phyloP scores from a whole-genome alignment of 768 basidiomycete species.

The Tricholoma hemisulphureum region DNA sequence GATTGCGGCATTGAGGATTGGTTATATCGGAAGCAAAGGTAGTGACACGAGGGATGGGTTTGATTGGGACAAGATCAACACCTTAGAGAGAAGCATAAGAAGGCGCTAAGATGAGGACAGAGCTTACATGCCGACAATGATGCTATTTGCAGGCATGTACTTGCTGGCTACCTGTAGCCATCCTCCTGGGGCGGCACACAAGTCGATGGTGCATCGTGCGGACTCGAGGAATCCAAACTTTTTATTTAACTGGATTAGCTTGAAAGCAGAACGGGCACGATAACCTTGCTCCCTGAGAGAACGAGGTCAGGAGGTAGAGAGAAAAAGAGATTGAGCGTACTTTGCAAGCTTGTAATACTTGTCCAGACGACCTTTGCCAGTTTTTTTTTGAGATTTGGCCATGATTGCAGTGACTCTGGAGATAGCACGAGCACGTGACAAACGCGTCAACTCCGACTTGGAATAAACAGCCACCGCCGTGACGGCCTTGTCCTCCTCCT shows the following conservation, averaged over 20 bases:
- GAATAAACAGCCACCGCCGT: conserved; percentile 1
- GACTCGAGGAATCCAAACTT: conserved; percentile 91
- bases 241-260: conserved; percentile 97
- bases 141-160: conserved; percentile 90
- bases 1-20: conserved; percentile 82
- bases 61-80: conserved; percentile 95
- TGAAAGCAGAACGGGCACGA: conserved; percentile 98
- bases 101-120: background rate
- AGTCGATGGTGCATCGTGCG: conserved; percentile 91
- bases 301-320: conserved; percentile 9
- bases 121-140: conserved; percentile 75
- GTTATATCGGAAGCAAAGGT: conserved; percentile 97
- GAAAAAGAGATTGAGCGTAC: conserved; percentile 36
- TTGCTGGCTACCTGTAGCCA: conserved; percentile 99
- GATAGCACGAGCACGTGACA: conserved; percentile 7
- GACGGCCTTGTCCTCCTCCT: conserved; percentile 12
- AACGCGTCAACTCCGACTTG: conserved; percentile 2
- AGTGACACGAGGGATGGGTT: conserved; percentile 87
- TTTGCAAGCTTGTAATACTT: conserved; percentile 97
- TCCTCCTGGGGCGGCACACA: conserved; percentile 98
- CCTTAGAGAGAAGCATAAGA: conserved; percentile 46
- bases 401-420: conserved; percentile 34
- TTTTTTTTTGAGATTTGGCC: conserved; percentile 90
- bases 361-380: conserved; percentile 92
- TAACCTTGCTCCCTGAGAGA: conserved; percentile 91